These are phyloP conservation scores for Aurantiochytrium sp. DNA, from an alignment of 108 stramenopile genomes.

Conservation along the genomic window DNA sequence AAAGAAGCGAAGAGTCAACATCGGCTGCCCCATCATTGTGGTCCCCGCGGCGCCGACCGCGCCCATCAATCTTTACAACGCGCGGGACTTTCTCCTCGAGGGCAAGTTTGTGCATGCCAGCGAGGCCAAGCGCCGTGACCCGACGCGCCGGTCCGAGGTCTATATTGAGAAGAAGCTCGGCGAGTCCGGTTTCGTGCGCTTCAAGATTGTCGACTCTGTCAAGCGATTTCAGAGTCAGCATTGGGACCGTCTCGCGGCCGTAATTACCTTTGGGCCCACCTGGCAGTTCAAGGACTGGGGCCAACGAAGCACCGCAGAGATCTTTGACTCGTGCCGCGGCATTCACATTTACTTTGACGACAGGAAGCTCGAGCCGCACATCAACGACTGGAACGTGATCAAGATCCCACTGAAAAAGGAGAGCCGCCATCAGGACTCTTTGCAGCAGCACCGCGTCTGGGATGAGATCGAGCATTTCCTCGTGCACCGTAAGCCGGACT, in stretches of 20 bases:
- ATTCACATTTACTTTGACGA: constrained; percentile 51
- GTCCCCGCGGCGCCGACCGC: constrained; percentile 86
- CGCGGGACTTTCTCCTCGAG: constrained; percentile 73
- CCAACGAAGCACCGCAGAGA: constrained; percentile 31
- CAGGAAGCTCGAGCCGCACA: background rate
- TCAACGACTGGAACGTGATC: constrained; percentile 33
- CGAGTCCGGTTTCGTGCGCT: constrained; percentile 42
- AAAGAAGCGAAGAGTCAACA: background rate
- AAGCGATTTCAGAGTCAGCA: constrained; percentile 52
- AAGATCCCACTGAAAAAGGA: constrained; percentile 28
- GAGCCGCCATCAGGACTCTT: background rate
- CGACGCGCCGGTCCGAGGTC: constrained; percentile 36
- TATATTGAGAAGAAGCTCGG: constrained; percentile 34
- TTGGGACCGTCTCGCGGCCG: constrained; percentile 88
- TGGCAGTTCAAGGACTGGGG: constrained; percentile 98
- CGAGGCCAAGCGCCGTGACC: constrained; percentile 37
- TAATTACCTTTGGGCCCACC: constrained; percentile 76
- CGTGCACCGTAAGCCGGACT: background rate
- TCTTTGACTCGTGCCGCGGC: constrained; percentile 49
- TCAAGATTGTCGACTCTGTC: constrained; percentile 88
- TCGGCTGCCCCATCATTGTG: constrained; percentile 74
- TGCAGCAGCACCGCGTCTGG: background rate
- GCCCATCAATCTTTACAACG: constrained; percentile 78
- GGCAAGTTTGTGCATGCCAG: constrained; percentile 67
- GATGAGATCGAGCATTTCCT: constrained; percentile 15